Evolutionary conservation across 192 early-diverging fungal species (phyloP).

Genomic region (Dissophora globulifera): DNA sequence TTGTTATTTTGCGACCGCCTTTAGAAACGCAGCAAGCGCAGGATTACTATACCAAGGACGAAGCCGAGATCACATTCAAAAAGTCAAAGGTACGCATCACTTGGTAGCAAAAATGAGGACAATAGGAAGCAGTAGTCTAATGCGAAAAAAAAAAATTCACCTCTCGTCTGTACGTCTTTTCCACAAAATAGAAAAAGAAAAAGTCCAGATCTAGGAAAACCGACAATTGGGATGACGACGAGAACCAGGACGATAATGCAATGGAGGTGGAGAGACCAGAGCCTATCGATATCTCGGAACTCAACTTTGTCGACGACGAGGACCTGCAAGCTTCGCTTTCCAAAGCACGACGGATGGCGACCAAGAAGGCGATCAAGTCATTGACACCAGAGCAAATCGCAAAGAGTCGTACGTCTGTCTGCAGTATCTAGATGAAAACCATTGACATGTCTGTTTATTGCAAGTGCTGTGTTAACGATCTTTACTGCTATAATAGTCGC

Average conservation of each 20-base stretch:
- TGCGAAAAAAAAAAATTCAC: too few relatives aligned
- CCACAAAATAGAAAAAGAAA: conserved; percentile 64
- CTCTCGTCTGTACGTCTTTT: conserved; percentile 53
- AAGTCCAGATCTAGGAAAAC: conserved; percentile 60
- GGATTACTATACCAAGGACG: conserved; percentile 93
- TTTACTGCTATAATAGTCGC: conserved; percentile 36
- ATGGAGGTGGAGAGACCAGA: conserved; percentile 40
- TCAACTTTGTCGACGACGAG: conserved; percentile 94
- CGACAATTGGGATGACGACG: conserved; percentile 60
- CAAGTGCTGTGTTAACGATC: too few relatives aligned
- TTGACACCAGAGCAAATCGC: conserved; percentile 72
- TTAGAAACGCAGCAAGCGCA: conserved; percentile 72
- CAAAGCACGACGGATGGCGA: conserved; percentile 70
- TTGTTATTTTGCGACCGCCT: neutral
- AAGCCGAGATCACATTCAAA: conserved; percentile 79
- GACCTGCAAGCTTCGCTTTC: conserved; percentile 91
- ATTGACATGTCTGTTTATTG: too few relatives aligned
- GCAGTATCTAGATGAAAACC: too few relatives aligned
- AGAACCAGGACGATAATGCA: conserved; percentile 55
- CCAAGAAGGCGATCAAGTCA: conserved; percentile 61
- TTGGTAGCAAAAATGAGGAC: too few relatives aligned
- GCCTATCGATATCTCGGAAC: conserved; percentile 52
- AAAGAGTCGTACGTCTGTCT: conserved; percentile 57
- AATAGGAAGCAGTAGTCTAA: too few relatives aligned
- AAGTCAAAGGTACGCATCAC: conserved; percentile 74